Evolutionary conservation across 2,329 filamentous ascomycete genomes (phyloP), one percentile per base, ranked within the genome.

Genomic region (Phialophora chinensis): DNA sequence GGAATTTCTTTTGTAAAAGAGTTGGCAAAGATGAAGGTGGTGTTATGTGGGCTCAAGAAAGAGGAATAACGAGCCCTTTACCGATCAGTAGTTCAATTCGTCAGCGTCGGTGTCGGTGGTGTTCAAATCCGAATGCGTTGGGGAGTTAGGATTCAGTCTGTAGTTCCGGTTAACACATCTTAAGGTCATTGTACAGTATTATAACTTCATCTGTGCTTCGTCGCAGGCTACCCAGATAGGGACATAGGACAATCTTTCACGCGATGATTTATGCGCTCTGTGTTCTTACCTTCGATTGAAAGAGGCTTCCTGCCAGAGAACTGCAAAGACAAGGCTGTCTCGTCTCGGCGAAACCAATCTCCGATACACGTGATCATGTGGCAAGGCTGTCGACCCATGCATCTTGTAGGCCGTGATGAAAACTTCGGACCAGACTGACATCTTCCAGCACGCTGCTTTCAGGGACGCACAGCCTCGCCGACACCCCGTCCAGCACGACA

Each of bases 361-460:
- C 20, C 49, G 49, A 23, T n/a, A 11, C 20, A 44, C 38, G 38
- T 44, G 14, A 44, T 8, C 4, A n/a, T 8, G 14, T 5, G 17
- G 17, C 38, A 44, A 44, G 17, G 38, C 38, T 20, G 38, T n/a
- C 6, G 14, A 42, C 5, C 14, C 31, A 33, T 42, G 38, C 38
- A 1, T 7, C n/a, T 42, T 12, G 20, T 11, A 27, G 29, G 29
- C 31, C 66, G 61, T 67, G 62, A 62, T 67, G 57, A 65, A 44
- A 64, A 62, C 20, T 65, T 65, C 66, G 62, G 58, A 65, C 33
- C 66, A 65, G 66, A 62, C 66, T 65, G 58, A 65, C 52, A 67
- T 65, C 33, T 59, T 65, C 62, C 66, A 53, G 60, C 53, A 55
- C 53, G 53, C 53, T 20, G 53, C 29, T 20, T 55, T 55, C 53